A percentile compares a stretch with the other conserved stretches of the same genome.
These are phyloP conservation scores for Syzygium syzygioides DNA, from an alignment of 441 rosid genomes.

Conservation along the genomic window DNA sequence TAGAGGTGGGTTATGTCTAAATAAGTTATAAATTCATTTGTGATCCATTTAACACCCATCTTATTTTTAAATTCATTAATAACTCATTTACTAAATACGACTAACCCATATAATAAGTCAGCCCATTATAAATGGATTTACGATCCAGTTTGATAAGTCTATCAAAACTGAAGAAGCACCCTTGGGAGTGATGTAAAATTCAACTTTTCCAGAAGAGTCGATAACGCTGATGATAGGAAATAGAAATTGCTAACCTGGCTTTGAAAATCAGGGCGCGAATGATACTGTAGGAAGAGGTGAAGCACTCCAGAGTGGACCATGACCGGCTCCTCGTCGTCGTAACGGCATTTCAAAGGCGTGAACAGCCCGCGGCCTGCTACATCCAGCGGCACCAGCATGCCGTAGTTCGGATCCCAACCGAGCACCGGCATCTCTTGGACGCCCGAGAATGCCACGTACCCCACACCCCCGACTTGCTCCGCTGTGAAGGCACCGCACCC, in stretches of 20 bases:
- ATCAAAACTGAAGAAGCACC: too few species aligned
- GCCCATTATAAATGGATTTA: too few species aligned
- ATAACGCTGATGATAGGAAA: rapidly evolving
- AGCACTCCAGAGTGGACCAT: constrained; percentile 44
- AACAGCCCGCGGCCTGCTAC: constrained; percentile 16
- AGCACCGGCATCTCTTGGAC: constrained; percentile 4
- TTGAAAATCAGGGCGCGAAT: constrained; percentile 6
- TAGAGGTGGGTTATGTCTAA: too few species aligned
- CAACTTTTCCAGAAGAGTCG: background rate
- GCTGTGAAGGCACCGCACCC: constrained; percentile 9
- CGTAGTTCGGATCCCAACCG: background rate
- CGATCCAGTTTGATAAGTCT: too few species aligned
- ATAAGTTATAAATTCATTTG: too few species aligned
- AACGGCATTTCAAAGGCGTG: constrained; percentile 8
- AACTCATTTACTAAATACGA: too few species aligned
- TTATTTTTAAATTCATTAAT: too few species aligned
- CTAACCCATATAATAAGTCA: too few species aligned
- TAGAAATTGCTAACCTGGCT: constrained; percentile 29
- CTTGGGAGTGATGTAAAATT: too few species aligned
- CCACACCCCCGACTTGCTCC: constrained; percentile 26
- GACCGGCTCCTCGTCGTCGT: constrained; percentile 28
- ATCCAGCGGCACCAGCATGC: constrained; percentile 25
- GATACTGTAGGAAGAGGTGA: constrained; percentile 23
- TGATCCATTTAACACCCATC: too few species aligned
- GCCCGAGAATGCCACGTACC: constrained; percentile 51